Base-by-base conservation (phyloP, 345 rosid species). In the Excoecaria agallocha region DNA sequence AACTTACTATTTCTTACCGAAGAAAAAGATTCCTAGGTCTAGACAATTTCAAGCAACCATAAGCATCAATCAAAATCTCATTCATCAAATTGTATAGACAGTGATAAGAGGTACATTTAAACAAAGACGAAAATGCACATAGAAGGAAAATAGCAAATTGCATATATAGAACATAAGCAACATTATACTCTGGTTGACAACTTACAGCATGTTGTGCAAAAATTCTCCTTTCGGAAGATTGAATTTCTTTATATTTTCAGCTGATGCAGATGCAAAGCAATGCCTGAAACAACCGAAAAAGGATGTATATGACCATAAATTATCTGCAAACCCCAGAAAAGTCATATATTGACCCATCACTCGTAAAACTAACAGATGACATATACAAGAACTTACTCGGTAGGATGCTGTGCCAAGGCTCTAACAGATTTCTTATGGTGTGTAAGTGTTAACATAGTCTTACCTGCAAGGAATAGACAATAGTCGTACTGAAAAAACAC, bases 381-480 rank as follows among this genome's bases (percentile, higher is more conserved):
- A 50, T 49, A 59, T 49, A 57, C 50, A 43, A 57, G 41, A n/a
- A 63, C 88, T 52, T 84, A 96, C 99, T 96, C 98, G 76, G 88
- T 87, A 22, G 98, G 98, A 90, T 96, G 99, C 69, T 62, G 79
- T 43, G 98, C 89, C 96, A 96, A 86, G 75, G 99, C 98, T 82
- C 98, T 86, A 51, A 96, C 99, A 76, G 98, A 93, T 83, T 96
- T 96, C 82, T 96, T 93, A 83, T 96, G 99, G 82, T 96, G 97
- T 52, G 99, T 96, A 73, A 96, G 88, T 38, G 98, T 93, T 62
- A 87, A 43, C 97, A 96, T 90, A 1, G 99, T 91, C 87, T 87
- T 93, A 25, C 99, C 99, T 95, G 82, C 76, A 76, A 75, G 68
- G 77, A 10, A 59, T 38, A 43, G 80, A 76, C 57, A 78, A 16